Evolutionary conservation across 331 rosid genomes (phyloP).

Genomic region (Cydonia oblonga): DNA sequence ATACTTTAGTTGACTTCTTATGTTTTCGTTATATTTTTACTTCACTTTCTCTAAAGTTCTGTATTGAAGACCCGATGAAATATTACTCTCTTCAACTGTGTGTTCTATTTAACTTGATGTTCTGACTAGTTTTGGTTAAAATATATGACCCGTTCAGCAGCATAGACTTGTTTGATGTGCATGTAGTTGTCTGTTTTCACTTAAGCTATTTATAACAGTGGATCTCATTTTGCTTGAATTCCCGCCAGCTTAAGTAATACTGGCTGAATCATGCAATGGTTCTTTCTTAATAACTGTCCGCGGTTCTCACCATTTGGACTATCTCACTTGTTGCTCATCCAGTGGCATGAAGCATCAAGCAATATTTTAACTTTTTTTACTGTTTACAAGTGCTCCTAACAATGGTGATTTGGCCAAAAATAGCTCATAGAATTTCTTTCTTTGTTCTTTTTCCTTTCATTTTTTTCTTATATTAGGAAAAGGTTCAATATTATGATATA

Average conservation of each 20-base stretch:
- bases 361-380: not conserved
- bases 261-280: not conserved
- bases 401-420: not conserved
- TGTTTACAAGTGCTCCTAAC: not conserved
- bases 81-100: not conserved
- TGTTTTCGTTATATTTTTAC: not conserved
- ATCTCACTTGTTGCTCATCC: not conserved
- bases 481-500: constrained; percentile 82
- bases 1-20: not conserved
- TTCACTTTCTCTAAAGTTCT: not conserved
- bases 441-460: not conserved
- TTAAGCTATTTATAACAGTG: not conserved
- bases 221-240: not conserved
- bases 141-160: not conserved
- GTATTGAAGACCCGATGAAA: not conserved
- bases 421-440: not conserved
- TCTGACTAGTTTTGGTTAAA: not conserved
- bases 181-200: not conserved
- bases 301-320: not conserved
- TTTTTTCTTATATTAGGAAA: constrained; percentile 43
- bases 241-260: not conserved
- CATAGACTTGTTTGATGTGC: not conserved
- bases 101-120: not conserved
- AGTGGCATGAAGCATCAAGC: not conserved
- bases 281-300: not conserved